These are phyloP conservation scores for Puccinia hordei DNA, from an alignment of 1,284 basidiomycete species.

Conservation along the genomic window DNA sequence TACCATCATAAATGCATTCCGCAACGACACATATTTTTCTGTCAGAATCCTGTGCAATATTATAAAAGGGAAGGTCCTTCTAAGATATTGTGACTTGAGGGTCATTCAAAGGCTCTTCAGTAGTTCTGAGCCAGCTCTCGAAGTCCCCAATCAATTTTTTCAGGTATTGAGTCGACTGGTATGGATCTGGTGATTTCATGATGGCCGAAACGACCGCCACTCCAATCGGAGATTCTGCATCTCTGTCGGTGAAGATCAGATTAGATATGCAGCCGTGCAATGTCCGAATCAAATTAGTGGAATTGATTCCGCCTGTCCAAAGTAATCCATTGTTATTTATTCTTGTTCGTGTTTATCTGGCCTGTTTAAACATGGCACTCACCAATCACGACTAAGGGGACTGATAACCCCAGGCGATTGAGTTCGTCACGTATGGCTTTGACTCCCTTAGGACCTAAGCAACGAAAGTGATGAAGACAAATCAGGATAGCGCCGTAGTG, in stretches of 20 bases:
- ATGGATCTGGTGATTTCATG: constrained; percentile 70
- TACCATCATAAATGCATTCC: too few relatives aligned
- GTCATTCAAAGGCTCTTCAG: background rate
- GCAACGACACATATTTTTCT: too few relatives aligned
- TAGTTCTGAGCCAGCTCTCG: constrained; percentile 54
- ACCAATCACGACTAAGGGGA: constrained; percentile 46
- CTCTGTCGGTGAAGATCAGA: background rate
- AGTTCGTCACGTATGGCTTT: constrained; percentile 42
- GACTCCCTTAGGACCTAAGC: constrained; percentile 41
- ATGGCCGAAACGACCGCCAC: constrained; percentile 91
- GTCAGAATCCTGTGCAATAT: too few relatives aligned
- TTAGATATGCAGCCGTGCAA: constrained; percentile 30
- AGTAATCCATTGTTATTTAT: background rate
- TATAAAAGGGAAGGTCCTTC: too few relatives aligned
- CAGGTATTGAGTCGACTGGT: constrained; percentile 64
- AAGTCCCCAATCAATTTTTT: constrained; percentile 59
- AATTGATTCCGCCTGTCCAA: constrained; percentile 42
- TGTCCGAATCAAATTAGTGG: constrained; percentile 38
- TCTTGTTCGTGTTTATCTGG: background rate
- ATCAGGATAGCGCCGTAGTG: too few relatives aligned
- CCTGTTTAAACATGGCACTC: constrained; percentile 7
- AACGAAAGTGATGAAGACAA: background rate
- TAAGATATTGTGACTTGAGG: background rate
- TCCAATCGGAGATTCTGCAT: constrained; percentile 61
- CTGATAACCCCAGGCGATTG: background rate